Percentiles rank a stretch among this genome's conserved stretches.
Conservation (phyloP, 208 protist genomes). For the Crithidia acanthocephali region DNA sequence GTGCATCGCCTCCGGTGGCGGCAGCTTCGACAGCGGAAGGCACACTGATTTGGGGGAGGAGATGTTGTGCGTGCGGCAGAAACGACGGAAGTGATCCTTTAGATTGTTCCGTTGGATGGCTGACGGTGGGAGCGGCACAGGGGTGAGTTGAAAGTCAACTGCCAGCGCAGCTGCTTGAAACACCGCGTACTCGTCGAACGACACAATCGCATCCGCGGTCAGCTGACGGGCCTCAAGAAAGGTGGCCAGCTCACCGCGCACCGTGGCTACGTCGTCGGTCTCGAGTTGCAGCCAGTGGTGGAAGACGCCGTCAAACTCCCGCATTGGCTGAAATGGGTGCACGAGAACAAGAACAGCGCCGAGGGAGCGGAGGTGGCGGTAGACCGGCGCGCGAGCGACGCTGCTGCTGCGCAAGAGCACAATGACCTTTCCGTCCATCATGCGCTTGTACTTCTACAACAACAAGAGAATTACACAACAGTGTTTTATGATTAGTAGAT, state of each 20-base stretch:
- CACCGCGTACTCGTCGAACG: constrained; percentile 87
- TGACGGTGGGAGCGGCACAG: constrained; percentile 56
- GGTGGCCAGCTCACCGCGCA: constrained; percentile 31
- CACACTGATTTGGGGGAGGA: constrained; percentile 33
- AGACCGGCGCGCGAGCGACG: constrained; percentile 62
- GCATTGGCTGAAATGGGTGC: constrained; percentile 37
- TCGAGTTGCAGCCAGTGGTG: constrained; percentile 56
- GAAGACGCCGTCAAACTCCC: constrained; percentile 55
- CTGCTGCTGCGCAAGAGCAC: constrained; percentile 79
- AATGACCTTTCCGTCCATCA: constrained; percentile 64
- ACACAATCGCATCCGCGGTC: constrained; percentile 61
- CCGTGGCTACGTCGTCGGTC: constrained; percentile 47
- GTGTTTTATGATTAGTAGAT: too few relatives aligned
- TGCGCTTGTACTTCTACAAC: too few relatives aligned
- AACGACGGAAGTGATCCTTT: constrained; percentile 63
- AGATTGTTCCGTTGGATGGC: constrained; percentile 52
- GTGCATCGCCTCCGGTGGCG: background rate
- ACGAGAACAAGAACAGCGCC: constrained; percentile 61
- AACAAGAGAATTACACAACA: background rate
- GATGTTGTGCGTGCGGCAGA: constrained; percentile 48
- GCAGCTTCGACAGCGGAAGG: constrained; percentile 15
- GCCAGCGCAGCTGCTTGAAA: constrained; percentile 66
- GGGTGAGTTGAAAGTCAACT: constrained; percentile 20
- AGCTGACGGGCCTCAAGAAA: constrained; percentile 37
- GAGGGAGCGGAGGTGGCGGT: constrained; percentile 49